phyloP scores from a whole-genome alignment of 192 early-diverging fungal genomes.

The Geranomyces michiganensis region DNA sequence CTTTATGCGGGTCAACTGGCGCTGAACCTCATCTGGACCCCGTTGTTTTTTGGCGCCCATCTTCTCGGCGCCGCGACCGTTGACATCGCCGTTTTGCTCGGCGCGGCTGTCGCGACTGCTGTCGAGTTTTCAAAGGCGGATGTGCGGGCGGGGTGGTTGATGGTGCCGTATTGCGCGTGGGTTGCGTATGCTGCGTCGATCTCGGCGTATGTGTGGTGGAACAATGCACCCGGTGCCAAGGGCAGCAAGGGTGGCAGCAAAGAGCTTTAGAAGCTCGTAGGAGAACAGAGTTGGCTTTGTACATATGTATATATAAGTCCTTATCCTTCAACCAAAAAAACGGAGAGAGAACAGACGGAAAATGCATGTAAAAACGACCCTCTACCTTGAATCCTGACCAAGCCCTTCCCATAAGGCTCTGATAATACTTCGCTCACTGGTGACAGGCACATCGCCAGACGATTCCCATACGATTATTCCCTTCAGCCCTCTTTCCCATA shows the following conservation, averaged over 20 bases:
- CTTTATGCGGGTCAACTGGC: slow-evolving; percentile 30
- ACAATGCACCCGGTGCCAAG: slow-evolving; percentile 7
- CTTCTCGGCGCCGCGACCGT: slow-evolving; percentile 10
- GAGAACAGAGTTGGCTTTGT: too few relatives aligned
- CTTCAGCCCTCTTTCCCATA: slow-evolving; percentile 43
- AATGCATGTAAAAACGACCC: too few relatives aligned
- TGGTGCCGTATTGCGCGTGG: slow-evolving; percentile 34
- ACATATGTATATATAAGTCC: too few relatives aligned
- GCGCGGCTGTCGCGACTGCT: slow-evolving; percentile 14
- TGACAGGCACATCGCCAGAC: slow-evolving; percentile 45
- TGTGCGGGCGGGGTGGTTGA: slow-evolving; percentile 25
- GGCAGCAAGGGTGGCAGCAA: not conserved
- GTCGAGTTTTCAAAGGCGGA: slow-evolving; percentile 27
- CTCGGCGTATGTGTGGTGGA: slow-evolving; percentile 19
- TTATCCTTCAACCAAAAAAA: too few relatives aligned
- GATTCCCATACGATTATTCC: slow-evolving; percentile 62
- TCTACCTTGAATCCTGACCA: not conserved
- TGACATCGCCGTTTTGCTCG: slow-evolving; percentile 25
- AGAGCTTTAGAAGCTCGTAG: not conserved
- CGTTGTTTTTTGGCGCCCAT: slow-evolving; percentile 28
- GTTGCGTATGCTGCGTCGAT: slow-evolving; percentile 21
- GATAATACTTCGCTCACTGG: slow-evolving; percentile 40
- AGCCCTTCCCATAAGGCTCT: slow-evolving; percentile 37
- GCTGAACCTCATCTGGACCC: slow-evolving; percentile 36
- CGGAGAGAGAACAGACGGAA: too few relatives aligned